Percentiles rank a stretch among this genome's conserved stretches.
These are phyloP conservation scores for Ophiocordyceps robertsii DNA, from an alignment of 2,329 filamentous ascomycete species.

Conservation along the genomic window DNA sequence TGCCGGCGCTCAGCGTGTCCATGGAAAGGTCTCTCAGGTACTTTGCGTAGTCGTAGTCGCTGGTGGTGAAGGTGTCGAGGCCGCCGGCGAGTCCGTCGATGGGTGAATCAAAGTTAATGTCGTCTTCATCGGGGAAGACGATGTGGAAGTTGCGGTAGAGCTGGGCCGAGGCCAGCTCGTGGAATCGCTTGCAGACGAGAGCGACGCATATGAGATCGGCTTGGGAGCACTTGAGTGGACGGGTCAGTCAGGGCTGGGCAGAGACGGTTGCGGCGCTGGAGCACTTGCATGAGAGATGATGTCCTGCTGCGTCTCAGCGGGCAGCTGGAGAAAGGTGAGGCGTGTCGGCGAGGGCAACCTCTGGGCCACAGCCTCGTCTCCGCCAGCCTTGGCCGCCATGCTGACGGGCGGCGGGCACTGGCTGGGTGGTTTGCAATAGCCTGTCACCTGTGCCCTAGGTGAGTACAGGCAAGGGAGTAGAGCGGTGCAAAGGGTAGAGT, in stretches of 20 bases:
- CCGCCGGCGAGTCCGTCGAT: conserved; percentile 44
- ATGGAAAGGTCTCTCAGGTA: conserved; percentile 42
- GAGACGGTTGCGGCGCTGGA: not conserved
- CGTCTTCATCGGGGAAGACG: conserved; percentile 47
- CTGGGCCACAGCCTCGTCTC: conserved; percentile 12
- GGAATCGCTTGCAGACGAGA: conserved; percentile 44
- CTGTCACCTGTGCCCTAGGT: not conserved
- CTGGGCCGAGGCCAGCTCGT: conserved; percentile 41
- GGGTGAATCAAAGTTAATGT: conserved; percentile 34
- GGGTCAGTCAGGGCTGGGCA: not conserved
- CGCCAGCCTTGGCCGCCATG: conserved; percentile 22
- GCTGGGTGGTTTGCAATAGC: not conserved
- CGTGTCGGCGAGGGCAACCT: conserved; percentile 6
- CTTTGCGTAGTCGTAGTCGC: conserved; percentile 49
- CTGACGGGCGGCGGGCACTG: conserved; percentile 3
- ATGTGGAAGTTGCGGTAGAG: conserved; percentile 49
- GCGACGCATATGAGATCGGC: conserved; percentile 42
- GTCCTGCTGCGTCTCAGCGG: conserved; percentile 33
- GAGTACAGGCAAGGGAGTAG: not conserved
- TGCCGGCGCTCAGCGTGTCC: conserved; percentile 38
- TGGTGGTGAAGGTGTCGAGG: conserved; percentile 48
- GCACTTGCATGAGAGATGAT: conserved; percentile 31
- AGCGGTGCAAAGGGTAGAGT: too few species aligned
- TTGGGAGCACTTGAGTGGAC: conserved; percentile 28
- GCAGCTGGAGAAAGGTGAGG: conserved; percentile 27